These are phyloP conservation scores for Vigna reflexopilosa DNA, from an alignment of 306 rosid genomes.

Conservation along the genomic window DNA sequence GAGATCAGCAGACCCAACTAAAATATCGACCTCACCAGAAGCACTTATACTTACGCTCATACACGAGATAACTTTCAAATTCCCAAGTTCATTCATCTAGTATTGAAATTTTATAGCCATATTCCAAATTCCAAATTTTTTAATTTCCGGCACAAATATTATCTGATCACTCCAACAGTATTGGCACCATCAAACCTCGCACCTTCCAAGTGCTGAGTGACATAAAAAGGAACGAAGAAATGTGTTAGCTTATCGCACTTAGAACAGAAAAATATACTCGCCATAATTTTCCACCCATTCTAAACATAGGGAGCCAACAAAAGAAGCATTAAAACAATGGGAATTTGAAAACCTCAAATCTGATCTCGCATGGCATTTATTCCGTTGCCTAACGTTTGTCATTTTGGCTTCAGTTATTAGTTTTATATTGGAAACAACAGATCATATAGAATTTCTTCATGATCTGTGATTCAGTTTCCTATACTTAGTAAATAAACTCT, in stretches of 20 bases:
- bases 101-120: slow-evolving; percentile 32
- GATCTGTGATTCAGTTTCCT: neutral
- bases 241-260: slow-evolving; percentile 9
- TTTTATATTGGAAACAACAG: neutral
- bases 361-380: neutral
- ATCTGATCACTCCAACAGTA: slow-evolving; percentile 83
- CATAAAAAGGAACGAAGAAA: slow-evolving; percentile 3
- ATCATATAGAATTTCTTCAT: neutral
- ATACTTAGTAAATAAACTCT: neutral
- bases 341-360: slow-evolving; percentile 10
- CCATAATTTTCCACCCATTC: neutral
- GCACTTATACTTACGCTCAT: neutral
- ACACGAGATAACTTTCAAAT: slow-evolving; percentile 16
- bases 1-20: slow-evolving; percentile 13
- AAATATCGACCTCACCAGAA: slow-evolving; percentile 14
- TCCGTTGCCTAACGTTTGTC: neutral
- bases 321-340: neutral
- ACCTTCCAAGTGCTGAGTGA: slow-evolving; percentile 79
- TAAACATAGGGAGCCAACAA: neutral
- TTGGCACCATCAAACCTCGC: slow-evolving; percentile 95
- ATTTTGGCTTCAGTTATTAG: neutral
- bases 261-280: slow-evolving; percentile 9
- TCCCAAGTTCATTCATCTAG: slow-evolving; percentile 29
- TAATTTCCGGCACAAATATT: slow-evolving; percentile 34
- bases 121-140: slow-evolving; percentile 14